These are phyloP conservation scores for Aspergillus saccharolyticus DNA, from an alignment of 495 filamentous ascomycete genomes.

Conservation along the genomic window DNA sequence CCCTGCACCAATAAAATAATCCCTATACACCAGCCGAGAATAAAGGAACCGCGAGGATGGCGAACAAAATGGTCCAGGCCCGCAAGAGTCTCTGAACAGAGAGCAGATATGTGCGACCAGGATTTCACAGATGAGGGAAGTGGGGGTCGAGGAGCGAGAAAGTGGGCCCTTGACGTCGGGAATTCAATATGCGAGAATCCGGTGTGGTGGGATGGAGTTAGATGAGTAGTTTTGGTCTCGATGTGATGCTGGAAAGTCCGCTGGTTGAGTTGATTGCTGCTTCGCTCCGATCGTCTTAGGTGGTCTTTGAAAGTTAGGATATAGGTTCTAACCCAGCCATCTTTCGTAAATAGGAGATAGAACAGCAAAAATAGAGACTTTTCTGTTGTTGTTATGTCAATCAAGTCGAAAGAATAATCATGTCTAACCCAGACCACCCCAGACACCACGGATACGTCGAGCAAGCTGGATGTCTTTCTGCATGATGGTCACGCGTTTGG, in stretches of 20 bases:
- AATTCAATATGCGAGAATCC: too few relatives aligned
- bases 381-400: not conserved
- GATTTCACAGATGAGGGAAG: too few relatives aligned
- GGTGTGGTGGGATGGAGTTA: too few relatives aligned
- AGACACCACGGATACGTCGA: constrained; percentile 70
- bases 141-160: not conserved
- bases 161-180: not conserved
- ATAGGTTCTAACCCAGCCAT: not conserved
- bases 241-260: not conserved
- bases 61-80: not conserved
- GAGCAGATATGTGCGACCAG: too few relatives aligned
- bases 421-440: constrained; percentile 55
- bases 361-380: not conserved
- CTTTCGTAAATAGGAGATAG: not conserved
- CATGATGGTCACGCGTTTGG: constrained; percentile 96
- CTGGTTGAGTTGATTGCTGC: not conserved
- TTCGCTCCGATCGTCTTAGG: not conserved
- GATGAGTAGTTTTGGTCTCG: not conserved
- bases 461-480: constrained; percentile 94
- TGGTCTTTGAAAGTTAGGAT: not conserved
- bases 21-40: constrained; percentile 4
- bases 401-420: not conserved
- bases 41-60: constrained; percentile 4
- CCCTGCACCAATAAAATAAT: not conserved
- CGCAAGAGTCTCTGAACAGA: not conserved